A percentile compares a stretch with the other conserved stretches of the same genome.
These are phyloP conservation scores for Vinca minor DNA, from an alignment of 257 asterid species.

Conservation along the genomic window DNA sequence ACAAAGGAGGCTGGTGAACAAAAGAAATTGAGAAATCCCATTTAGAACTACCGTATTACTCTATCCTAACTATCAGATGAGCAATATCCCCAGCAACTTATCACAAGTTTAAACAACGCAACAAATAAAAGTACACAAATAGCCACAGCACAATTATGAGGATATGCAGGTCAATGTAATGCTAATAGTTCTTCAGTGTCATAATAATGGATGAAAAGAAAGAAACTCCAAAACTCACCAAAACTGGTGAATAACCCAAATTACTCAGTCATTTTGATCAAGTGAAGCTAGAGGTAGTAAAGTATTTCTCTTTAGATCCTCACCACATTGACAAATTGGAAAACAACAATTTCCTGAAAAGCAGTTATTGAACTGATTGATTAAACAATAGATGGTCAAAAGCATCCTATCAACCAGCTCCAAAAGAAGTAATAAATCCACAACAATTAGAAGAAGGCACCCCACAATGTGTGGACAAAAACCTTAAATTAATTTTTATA, in stretches of 20 bases:
- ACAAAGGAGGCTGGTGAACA: conserved; percentile 74
- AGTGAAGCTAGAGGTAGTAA: neutral
- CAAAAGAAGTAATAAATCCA: neutral
- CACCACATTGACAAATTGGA: neutral
- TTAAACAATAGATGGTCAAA: no score
- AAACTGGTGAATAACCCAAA: neutral
- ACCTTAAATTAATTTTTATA: neutral
- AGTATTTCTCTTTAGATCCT: neutral
- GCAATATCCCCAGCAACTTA: neutral
- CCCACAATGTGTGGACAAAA: neutral
- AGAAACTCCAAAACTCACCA: neutral
- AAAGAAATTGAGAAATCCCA: conserved; percentile 9
- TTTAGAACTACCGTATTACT: conserved; percentile 4
- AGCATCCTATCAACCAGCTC: no score
- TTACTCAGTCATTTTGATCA: neutral
- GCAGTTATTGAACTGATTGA: neutral
- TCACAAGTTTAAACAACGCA: neutral
- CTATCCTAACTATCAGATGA: neutral
- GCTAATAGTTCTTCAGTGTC: conserved; percentile 4
- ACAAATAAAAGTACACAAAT: neutral
- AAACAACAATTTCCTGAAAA: neutral
- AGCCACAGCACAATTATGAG: neutral
- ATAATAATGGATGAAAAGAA: neutral
- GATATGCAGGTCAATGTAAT: neutral
- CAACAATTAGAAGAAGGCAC: neutral